Conservation (phyloP, 2,329 filamentous ascomycete genomes). For the Alternaria sp. region DNA sequence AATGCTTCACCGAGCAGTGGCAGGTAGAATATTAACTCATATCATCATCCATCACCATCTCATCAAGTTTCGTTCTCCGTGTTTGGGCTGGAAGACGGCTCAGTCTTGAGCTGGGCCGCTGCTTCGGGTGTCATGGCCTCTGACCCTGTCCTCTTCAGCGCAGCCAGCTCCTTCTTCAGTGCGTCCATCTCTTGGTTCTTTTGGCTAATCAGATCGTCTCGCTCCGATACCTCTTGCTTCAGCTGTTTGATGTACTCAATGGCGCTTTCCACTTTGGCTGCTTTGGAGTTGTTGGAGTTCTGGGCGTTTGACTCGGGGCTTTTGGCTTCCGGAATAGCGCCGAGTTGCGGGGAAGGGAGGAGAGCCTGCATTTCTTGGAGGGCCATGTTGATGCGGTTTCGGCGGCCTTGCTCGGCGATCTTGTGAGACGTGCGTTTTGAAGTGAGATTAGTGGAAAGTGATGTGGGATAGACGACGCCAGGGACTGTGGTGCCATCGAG, state of each 20-base stretch:
- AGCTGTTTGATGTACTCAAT: slow-evolving; percentile 93
- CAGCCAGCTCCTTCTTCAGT: slow-evolving; percentile 61
- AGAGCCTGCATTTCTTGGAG: slow-evolving; percentile 89
- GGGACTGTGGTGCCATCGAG: slow-evolving; percentile 91
- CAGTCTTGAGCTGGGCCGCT: slow-evolving; percentile 23
- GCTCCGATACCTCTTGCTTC: slow-evolving; percentile 74
- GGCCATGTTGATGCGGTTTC: slow-evolving; percentile 94
- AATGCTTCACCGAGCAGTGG: slow-evolving; percentile 1
- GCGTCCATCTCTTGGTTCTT: slow-evolving; percentile 68
- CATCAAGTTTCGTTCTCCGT: slow-evolving; percentile 27
- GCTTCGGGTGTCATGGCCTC: slow-evolving; percentile 19
- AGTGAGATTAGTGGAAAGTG: slow-evolving; percentile 90
- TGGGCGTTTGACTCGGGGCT: slow-evolving; percentile 51
- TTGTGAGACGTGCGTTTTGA: slow-evolving; percentile 98
- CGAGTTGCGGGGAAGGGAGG: slow-evolving; percentile 67
- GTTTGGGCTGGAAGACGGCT: slow-evolving; percentile 25
- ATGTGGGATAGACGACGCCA: slow-evolving; percentile 88
- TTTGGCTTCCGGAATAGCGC: slow-evolving; percentile 38
- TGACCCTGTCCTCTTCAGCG: slow-evolving; percentile 35
- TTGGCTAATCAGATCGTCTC: slow-evolving; percentile 68
- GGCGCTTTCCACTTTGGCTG: slow-evolving; percentile 95
- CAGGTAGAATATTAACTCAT: neutral
- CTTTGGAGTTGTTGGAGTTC: slow-evolving; percentile 73
- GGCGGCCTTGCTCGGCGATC: slow-evolving; percentile 92
- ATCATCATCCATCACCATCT: neutral